Conservation (phyloP, 2,329 filamentous ascomycete genomes). For the Aureobasidium sp. region DNA sequence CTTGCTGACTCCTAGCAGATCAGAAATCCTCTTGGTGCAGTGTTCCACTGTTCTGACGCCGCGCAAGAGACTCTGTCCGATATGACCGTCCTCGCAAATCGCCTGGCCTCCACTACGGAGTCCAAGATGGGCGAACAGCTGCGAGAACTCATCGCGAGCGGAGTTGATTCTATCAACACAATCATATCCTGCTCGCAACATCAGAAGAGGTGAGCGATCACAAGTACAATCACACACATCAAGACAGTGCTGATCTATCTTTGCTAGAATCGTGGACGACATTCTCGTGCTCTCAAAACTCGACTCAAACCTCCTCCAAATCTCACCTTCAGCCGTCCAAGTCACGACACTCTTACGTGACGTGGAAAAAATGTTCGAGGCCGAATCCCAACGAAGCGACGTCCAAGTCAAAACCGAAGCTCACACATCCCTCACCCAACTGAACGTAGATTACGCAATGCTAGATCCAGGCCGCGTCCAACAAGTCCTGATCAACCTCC, state of each 20-base stretch:
- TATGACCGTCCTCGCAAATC: conserved; percentile 10
- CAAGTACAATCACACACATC: no score
- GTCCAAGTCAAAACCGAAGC: conserved; percentile 20
- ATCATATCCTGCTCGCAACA: conserved; percentile 41
- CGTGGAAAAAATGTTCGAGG: conserved; percentile 30
- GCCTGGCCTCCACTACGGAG: not conserved
- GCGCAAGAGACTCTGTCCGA: conserved; percentile 17
- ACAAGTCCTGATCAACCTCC: conserved; percentile 25
- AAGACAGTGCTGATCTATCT: not conserved
- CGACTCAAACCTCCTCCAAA: conserved; percentile 37
- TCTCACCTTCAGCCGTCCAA: conserved; percentile 21
- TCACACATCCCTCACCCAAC: not conserved
- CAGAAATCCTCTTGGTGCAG: conserved; percentile 18
- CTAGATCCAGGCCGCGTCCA: conserved; percentile 22
- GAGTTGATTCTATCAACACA: conserved; percentile 32
- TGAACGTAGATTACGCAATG: conserved; percentile 21
- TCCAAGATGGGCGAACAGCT: conserved; percentile 20
- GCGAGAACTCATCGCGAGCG: conserved; percentile 25
- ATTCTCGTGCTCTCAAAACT: conserved; percentile 40
- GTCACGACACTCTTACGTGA: conserved; percentile 21
- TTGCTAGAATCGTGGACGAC: conserved; percentile 37
- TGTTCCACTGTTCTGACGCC: conserved; percentile 18
- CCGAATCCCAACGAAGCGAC: conserved; percentile 24
- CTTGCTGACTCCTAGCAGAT: not conserved
- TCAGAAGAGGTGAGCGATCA: conserved; percentile 29